phyloP scores from a whole-genome alignment of 2,329 filamentous ascomycete genomes.

The Ophiostoma tasmaniense region DNA sequence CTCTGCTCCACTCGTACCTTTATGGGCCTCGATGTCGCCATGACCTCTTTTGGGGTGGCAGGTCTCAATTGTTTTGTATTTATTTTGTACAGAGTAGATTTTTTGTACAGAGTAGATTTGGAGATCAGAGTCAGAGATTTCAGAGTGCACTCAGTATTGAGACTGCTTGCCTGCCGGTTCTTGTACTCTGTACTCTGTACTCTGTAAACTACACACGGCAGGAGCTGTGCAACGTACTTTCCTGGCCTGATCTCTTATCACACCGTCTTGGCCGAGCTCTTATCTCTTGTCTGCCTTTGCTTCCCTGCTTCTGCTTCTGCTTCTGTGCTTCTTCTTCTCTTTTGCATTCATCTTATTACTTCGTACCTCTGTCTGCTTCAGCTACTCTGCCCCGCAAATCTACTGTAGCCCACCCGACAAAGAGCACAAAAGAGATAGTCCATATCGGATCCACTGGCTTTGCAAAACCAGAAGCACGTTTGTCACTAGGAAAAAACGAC shows the following conservation, averaged over 20 bases:
- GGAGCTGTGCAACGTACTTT: background rate
- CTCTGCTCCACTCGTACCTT: background rate
- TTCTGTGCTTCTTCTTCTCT: too few species aligned
- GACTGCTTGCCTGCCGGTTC: background rate
- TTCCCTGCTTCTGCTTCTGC: background rate
- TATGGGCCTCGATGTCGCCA: conserved; percentile 15
- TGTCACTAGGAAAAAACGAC: conserved; percentile 11
- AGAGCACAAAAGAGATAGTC: conserved; percentile 10
- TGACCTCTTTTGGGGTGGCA: background rate
- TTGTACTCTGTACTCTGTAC: background rate
- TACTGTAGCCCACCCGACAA: background rate
- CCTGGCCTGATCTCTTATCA: background rate
- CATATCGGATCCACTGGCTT: conserved; percentile 24
- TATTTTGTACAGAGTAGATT: background rate
- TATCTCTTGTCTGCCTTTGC: background rate
- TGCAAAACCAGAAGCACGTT: conserved; percentile 20
- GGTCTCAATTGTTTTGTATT: background rate
- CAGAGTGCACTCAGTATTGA: too few species aligned
- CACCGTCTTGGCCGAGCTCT: background rate
- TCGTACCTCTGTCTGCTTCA: too few species aligned
- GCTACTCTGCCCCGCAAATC: conserved; percentile 6
- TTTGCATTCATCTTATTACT: too few species aligned
- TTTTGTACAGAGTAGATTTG: background rate
- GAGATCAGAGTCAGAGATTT: background rate
- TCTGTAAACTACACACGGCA: background rate